Percentiles rank a stretch among this genome's conserved stretches.
Evolutionary conservation across 768 basidiomycete genomes (phyloP).

Genomic region (Tricholoma sp.): DNA sequence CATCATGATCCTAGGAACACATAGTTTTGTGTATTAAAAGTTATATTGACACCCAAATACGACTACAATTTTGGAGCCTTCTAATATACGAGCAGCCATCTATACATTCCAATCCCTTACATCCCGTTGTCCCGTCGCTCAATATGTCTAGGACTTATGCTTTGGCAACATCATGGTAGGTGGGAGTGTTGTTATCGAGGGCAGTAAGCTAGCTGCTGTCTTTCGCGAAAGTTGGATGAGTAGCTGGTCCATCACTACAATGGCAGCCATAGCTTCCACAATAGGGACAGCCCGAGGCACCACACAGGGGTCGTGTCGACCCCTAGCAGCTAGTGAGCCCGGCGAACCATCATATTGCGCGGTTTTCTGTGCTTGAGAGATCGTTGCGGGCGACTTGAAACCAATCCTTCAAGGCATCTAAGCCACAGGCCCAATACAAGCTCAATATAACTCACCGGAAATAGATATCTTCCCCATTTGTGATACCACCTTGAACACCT

Average conservation of each 20-base stretch:
- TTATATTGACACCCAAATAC: neutral
- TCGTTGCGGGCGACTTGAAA: constrained; percentile 98
- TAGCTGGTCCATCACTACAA: constrained; percentile 93
- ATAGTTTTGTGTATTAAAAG: neutral
- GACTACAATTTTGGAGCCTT: neutral
- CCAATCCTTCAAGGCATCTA: constrained; percentile 54
- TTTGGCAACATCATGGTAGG: constrained; percentile 81
- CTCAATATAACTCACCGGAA: constrained; percentile 62
- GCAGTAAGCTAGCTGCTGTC: constrained; percentile 71
- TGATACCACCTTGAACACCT: constrained; percentile 96
- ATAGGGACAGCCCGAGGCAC: constrained; percentile 97
- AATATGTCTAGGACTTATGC: neutral
- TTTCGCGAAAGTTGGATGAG: constrained; percentile 84
- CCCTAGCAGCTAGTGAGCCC: constrained; percentile 85
- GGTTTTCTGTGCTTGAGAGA: constrained; percentile 86
- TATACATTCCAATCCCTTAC: neutral
- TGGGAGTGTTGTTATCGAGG: constrained; percentile 83
- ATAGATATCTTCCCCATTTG: constrained; percentile 96
- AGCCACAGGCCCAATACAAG: neutral
- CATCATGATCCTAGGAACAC: neutral
- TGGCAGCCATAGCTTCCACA: constrained; percentile 95
- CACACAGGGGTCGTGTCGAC: constrained; percentile 96
- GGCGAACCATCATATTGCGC: constrained; percentile 91
- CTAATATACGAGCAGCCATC: neutral
- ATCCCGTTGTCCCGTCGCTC: too few relatives aligned